A percentile compares a stretch with the other conserved stretches of the same genome.
These are phyloP conservation scores for Volvox africanus DNA, from an alignment of 139 green algal species.

Conservation along the genomic window DNA sequence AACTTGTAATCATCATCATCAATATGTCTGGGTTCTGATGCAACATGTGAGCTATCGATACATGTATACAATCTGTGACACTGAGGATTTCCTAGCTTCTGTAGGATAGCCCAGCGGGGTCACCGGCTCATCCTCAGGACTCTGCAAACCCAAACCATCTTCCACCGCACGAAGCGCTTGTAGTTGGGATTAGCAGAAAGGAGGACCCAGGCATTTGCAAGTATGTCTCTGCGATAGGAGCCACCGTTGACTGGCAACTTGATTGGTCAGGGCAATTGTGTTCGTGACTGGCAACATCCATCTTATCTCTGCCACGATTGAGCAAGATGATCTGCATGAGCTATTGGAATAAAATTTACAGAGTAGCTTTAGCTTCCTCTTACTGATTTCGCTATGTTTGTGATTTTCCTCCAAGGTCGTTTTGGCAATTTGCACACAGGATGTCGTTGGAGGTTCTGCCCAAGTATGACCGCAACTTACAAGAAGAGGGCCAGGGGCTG, in stretches of 20 bases:
- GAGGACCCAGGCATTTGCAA: background rate
- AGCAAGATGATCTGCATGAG: too few species aligned
- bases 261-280: background rate
- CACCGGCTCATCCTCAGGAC: background rate
- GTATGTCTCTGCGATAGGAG: background rate
- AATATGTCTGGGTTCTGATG: too few species aligned
- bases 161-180: background rate
- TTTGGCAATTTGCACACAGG: background rate
- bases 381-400: background rate
- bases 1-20: too few species aligned
- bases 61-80: too few species aligned
- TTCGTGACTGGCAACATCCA: too few species aligned
- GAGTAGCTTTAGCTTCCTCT: too few species aligned
- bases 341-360: too few species aligned
- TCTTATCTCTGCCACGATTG: too few species aligned
- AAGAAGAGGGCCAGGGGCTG: conserved; percentile 36
- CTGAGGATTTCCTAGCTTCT: too few species aligned
- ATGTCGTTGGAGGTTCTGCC: conserved; percentile 47
- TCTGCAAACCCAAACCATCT: background rate
- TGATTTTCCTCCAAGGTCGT: background rate
- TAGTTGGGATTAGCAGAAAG: background rate
- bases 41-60: too few species aligned
- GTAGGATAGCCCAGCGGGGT: too few species aligned
- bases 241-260: background rate
- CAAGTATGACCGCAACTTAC: conserved; percentile 36